phyloP scores from a whole-genome alignment of 2,329 filamentous ascomycete species.

The Samsoniella hepiali region DNA sequence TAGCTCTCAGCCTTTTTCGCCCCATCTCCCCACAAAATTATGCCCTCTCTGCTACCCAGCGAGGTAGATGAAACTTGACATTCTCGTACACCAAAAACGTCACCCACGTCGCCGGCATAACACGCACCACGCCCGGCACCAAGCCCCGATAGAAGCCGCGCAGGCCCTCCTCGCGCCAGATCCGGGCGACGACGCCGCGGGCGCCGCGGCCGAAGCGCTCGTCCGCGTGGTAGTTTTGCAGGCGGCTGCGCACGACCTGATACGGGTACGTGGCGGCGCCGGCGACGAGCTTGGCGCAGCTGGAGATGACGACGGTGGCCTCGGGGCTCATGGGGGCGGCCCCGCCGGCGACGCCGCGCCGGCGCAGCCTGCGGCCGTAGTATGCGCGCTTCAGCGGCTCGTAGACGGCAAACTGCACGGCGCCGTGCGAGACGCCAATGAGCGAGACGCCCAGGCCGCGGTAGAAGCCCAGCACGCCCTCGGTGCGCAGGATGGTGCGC shows the following conservation, averaged over 20 bases:
- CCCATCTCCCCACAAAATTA: neutral
- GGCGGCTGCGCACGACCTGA: conserved; percentile 80
- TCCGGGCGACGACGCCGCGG: conserved; percentile 65
- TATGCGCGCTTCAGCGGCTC: conserved; percentile 63
- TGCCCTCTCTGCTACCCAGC: conserved; percentile 29
- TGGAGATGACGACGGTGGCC: conserved; percentile 78
- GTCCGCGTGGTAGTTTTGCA: conserved; percentile 86
- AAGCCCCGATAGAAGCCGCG: conserved; percentile 89
- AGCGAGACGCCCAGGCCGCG: conserved; percentile 79
- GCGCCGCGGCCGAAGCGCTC: conserved; percentile 68
- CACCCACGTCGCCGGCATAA: conserved; percentile 91
- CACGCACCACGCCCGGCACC: conserved; percentile 82
- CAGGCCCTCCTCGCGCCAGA: conserved; percentile 76
- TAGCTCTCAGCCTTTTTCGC: neutral
- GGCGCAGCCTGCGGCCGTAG: conserved; percentile 40
- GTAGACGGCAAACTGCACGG: conserved; percentile 94
- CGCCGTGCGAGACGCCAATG: conserved; percentile 85
- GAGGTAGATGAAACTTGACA: conserved; percentile 67
- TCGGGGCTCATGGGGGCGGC: conserved; percentile 56
- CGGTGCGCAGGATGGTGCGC: conserved; percentile 60
- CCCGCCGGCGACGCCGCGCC: conserved; percentile 21
- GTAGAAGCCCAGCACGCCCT: conserved; percentile 81
- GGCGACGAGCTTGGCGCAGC: conserved; percentile 79
- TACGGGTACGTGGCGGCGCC: conserved; percentile 92
- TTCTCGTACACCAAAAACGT: conserved; percentile 98